These are phyloP conservation scores for Talaromyces piceae DNA, from an alignment of 2,329 filamentous ascomycete genomes.

Conservation along the genomic window DNA sequence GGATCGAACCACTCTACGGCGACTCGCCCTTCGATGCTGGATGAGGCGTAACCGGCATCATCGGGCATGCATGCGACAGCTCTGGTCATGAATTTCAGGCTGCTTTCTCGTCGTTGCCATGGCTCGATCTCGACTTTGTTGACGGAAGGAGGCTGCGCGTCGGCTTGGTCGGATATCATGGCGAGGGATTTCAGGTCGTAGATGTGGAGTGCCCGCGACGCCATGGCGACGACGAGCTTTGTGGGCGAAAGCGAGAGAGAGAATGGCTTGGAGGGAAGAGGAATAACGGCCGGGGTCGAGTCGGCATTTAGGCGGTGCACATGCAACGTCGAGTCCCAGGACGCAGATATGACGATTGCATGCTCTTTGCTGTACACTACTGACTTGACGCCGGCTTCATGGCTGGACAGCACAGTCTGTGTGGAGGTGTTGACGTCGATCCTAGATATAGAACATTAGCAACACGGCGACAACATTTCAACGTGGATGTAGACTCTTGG, in stretches of 20 bases:
- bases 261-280: conserved; percentile 80
- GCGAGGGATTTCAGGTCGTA: conserved; percentile 73
- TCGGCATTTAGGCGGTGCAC: conserved; percentile 60
- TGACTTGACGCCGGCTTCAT: conserved; percentile 70
- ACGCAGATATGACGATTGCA: conserved; percentile 75
- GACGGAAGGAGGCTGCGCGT: conserved; percentile 25
- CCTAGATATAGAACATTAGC: conserved; percentile 28
- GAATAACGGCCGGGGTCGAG: conserved; percentile 54
- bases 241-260: conserved; percentile 70
- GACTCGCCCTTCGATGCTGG: conserved; percentile 88
- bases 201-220: conserved; percentile 84
- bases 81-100: conserved; percentile 90
- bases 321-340: conserved; percentile 89
- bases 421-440: conserved; percentile 67
- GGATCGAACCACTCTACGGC: conserved; percentile 98
- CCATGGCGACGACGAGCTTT: conserved; percentile 93
- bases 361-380: conserved; percentile 74
- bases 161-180: conserved; percentile 44
- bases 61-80: conserved; percentile 95
- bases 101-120: conserved; percentile 90
- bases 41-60: conserved; percentile 86
- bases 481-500: conserved; percentile 8
- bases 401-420: conserved; percentile 68
- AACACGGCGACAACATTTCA: not conserved
- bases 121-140: conserved; percentile 56